Evolutionary conservation across 2,329 filamentous ascomycete genomes (phyloP).

Genomic region (Thermomyces lanuginosus): DNA sequence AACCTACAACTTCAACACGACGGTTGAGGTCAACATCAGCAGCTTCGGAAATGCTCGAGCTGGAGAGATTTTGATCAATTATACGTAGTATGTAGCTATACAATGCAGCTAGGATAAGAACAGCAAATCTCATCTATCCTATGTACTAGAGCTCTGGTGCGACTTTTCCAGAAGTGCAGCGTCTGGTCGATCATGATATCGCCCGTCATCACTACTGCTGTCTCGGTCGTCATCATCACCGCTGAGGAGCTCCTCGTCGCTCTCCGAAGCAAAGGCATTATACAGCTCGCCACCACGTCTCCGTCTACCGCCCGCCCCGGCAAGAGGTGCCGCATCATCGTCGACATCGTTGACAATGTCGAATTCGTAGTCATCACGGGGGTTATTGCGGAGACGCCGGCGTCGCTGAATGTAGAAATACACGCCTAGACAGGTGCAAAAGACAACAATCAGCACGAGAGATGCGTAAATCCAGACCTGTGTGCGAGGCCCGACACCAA

Average conservation of each 20-base stretch:
- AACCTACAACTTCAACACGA: too few species aligned
- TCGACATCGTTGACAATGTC: constrained; percentile 80
- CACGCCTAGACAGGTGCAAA: constrained; percentile 63
- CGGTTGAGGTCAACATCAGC: too few species aligned
- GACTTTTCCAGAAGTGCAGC: neutral
- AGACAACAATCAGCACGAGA: constrained; percentile 65
- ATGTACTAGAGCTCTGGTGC: too few species aligned
- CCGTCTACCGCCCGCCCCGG: constrained; percentile 34
- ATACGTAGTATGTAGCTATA: too few species aligned
- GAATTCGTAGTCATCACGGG: constrained; percentile 79
- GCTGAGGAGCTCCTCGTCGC: constrained; percentile 53
- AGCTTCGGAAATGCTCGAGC: too few species aligned
- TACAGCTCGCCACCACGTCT: constrained; percentile 75
- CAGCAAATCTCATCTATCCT: too few species aligned
- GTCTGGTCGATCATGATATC: constrained; percentile 17
- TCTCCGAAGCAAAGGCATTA: constrained; percentile 90
- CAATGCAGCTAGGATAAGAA: too few species aligned
- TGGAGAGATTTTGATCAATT: too few species aligned
- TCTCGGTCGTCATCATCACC: constrained; percentile 23
- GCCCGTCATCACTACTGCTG: too few species aligned
- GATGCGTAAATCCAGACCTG: constrained; percentile 91
- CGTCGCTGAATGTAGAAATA: constrained; percentile 70
- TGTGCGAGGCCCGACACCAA: constrained; percentile 71
- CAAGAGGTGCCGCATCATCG: constrained; percentile 23
- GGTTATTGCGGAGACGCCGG: constrained; percentile 55